Evolutionary conservation across 768 basidiomycete genomes (phyloP).

Genomic region (Kockovaella imperatae): DNA sequence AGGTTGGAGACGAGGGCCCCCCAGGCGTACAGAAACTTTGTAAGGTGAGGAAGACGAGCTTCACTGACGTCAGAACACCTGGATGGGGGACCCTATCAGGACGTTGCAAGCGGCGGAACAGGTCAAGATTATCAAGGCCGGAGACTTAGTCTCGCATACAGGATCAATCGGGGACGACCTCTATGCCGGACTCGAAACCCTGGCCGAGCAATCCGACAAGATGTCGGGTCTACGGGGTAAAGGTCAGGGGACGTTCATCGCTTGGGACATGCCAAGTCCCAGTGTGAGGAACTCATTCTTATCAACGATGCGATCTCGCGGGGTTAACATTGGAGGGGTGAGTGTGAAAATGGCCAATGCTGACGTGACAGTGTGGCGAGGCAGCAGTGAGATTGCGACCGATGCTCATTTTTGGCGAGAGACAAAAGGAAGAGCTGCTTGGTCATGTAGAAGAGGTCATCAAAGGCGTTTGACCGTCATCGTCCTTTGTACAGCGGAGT

Average conservation of each 20-base stretch:
- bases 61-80: slow-evolving; percentile 11
- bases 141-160: slow-evolving; percentile 45
- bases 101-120: slow-evolving; percentile 45
- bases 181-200: slow-evolving; percentile 24
- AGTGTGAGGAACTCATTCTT: slow-evolving; percentile 41
- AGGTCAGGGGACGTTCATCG: slow-evolving; percentile 45
- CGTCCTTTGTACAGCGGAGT: no score
- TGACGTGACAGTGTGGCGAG: slow-evolving; percentile 19
- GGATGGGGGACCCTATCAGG: slow-evolving; percentile 45
- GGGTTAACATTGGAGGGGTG: slow-evolving; percentile 45
- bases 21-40: slow-evolving; percentile 42
- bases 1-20: slow-evolving; percentile 41
- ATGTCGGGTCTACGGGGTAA: slow-evolving; percentile 40
- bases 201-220: slow-evolving; percentile 15
- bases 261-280: slow-evolving; percentile 43
- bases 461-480: no score
- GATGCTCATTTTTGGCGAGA: slow-evolving; percentile 45
- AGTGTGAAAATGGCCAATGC: no score
- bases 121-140: slow-evolving; percentile 43
- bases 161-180: slow-evolving; percentile 39
- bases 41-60: neutral
- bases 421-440: slow-evolving; percentile 24
- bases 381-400: slow-evolving; percentile 38
- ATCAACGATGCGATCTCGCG: slow-evolving; percentile 34
- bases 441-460: neutral